Base-by-base conservation (phyloP, 257 asterid species). In the Fraxinus excelsior region DNA sequence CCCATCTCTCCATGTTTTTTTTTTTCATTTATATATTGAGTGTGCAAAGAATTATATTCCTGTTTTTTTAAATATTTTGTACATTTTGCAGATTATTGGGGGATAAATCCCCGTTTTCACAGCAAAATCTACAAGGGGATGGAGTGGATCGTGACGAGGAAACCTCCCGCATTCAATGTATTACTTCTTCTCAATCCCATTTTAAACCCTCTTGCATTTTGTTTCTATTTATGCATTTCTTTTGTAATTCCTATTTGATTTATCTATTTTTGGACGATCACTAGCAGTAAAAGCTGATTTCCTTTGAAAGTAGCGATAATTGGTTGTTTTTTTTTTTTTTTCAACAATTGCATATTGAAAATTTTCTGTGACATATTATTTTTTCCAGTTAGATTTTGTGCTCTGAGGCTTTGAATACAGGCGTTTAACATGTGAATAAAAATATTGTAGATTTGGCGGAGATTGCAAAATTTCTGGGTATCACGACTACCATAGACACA, bases 151-250 rank as follows among this genome's bases (percentile, higher is more conserved):
- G 94, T 28, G 98, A 94, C 62, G 99, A 94, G 75, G 98, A 95
- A 80, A 95, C 99, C 64, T 91, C 99, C 56, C 88, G 97, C 67
- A 95, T 95, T 87, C 99, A 95, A 89, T 94, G 99, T 92, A 86
- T 69, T 65, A 1, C 53, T 58, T 0, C 51, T 71, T 71, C 21
- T 31, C 11, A 35, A 73, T 42, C 73, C 83, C 65, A 38, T 79
- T 53, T 40, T 69, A 38, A 65, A 21, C 34, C 60, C 51, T 42
- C 14, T 34, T 69, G 13, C 32, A 34, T 64, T 65, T 18, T 70
- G 5, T 18, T 67, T 6, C 23, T 31, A 49, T 25, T 42, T 42
- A n/a, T 34, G 26, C 5, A 13, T 42, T 71, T 67, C n/a, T 74
- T 73, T 69, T 37, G 26, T 62, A 25, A 31, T 19, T 71, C 67